These are phyloP conservation scores for Fusarium sp. DNA, from an alignment of 2,329 filamentous ascomycete species.

Conservation along the genomic window DNA sequence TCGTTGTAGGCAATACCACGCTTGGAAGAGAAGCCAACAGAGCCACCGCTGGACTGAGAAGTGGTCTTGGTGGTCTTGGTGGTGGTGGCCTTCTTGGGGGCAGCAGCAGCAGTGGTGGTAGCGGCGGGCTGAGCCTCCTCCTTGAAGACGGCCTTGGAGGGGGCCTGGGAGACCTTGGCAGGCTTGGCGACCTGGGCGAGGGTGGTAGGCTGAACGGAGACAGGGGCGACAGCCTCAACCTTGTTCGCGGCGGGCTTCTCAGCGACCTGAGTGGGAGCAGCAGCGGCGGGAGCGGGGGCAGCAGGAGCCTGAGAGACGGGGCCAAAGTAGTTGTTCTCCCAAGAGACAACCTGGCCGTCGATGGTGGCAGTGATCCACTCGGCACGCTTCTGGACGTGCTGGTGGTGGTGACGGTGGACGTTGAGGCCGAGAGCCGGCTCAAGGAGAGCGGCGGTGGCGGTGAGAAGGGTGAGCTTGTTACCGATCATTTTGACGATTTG, in stretches of 20 bases:
- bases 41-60: conserved; percentile 19
- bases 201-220: conserved; percentile 37
- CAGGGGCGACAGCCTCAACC: conserved; percentile 12
- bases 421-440: conserved; percentile 56
- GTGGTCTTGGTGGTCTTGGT: conserved; percentile 2
- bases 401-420: conserved; percentile 56
- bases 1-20: conserved; percentile 78
- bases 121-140: conserved; percentile 9
- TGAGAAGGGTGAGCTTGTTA: conserved; percentile 57
- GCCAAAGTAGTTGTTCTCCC: conserved; percentile 67
- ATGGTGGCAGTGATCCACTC: conserved; percentile 68
- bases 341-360: conserved; percentile 67
- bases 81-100: conserved; percentile 7
- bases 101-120: neutral
- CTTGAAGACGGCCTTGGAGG: conserved; percentile 10
- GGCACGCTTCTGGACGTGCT: conserved; percentile 57
- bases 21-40: conserved; percentile 57
- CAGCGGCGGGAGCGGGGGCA: conserved; percentile 21
- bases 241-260: conserved; percentile 19
- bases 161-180: conserved; percentile 14
- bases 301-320: conserved; percentile 35
- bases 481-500: conserved; percentile 54
- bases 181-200: conserved; percentile 43
- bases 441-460: conserved; percentile 57
- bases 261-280: conserved; percentile 35